Conservation (phyloP, 257 asterid species). For the Apocynum venetum region DNA sequence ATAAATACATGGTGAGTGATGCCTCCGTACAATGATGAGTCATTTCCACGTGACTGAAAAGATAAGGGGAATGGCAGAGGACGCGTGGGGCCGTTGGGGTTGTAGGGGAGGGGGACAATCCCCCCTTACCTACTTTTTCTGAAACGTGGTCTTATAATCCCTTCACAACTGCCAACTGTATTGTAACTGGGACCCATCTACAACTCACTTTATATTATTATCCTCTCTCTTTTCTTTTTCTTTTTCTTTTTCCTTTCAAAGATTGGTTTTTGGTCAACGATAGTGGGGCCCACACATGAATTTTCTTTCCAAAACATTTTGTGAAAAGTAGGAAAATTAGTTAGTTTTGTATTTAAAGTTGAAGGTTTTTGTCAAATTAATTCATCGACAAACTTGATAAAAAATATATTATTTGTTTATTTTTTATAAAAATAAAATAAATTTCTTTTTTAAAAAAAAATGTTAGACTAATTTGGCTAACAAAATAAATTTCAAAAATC, state of each 20-base stretch:
- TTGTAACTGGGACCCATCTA: background rate
- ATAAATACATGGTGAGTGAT: background rate
- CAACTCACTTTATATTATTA: background rate
- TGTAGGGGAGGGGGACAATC: too few relatives aligned
- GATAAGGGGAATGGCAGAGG: background rate
- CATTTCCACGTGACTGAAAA: conserved; percentile 17
- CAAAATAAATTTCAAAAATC: too few relatives aligned
- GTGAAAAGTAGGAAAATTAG: too few relatives aligned
- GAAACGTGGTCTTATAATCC: background rate
- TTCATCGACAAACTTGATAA: too few relatives aligned
- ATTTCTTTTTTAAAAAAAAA: too few relatives aligned
- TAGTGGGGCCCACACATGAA: background rate
- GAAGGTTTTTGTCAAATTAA: too few relatives aligned
- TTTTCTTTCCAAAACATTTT: too few relatives aligned
- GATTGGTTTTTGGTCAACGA: background rate
- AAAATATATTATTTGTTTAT: too few relatives aligned
- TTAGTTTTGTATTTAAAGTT: too few relatives aligned
- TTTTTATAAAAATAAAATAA: too few relatives aligned
- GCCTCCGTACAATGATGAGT: conserved; percentile 15
- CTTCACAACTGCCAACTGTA: background rate
- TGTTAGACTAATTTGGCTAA: too few relatives aligned
- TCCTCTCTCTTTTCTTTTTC: background rate
- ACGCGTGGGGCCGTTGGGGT: too few relatives aligned
- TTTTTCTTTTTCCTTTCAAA: background rate
- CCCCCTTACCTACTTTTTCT: background rate